phyloP scores from a whole-genome alignment of 2,329 filamentous ascomycete genomes.

The Rhinocladiella mackenziei region DNA sequence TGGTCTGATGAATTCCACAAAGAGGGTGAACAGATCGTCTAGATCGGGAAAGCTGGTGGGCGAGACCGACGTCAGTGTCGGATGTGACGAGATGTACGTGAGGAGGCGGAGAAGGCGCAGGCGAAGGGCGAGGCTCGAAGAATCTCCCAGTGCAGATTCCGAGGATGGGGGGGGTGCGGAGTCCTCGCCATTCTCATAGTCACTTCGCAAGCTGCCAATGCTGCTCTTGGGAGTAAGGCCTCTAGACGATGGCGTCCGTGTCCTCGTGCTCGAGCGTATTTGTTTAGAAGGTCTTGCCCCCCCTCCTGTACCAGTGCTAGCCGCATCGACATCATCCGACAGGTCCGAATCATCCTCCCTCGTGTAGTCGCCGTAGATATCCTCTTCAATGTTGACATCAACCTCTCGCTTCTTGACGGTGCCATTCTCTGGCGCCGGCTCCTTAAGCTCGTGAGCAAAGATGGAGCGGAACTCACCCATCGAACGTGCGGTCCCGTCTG shows the following conservation, averaged over 20 bases:
- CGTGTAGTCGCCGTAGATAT: conserved; percentile 46
- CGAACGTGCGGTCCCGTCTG: conserved; percentile 39
- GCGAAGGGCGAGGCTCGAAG: conserved; percentile 41
- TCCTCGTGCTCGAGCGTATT: conserved; percentile 12
- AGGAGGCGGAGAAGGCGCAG: conserved; percentile 45
- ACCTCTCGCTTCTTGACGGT: conserved; percentile 39
- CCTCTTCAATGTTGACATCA: conserved; percentile 45
- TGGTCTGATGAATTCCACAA: conserved; percentile 46
- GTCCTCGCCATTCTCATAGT: conserved; percentile 19
- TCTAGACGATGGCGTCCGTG: conserved; percentile 32
- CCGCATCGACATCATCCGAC: conserved; percentile 26
- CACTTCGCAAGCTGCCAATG: conserved; percentile 12
- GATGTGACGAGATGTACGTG: conserved; percentile 36
- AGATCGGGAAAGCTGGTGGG: conserved; percentile 35
- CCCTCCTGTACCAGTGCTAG: conserved; percentile 6
- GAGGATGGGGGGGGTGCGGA: conserved; percentile 2
- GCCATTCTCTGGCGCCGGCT: conserved; percentile 29
- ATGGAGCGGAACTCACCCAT: conserved; percentile 44
- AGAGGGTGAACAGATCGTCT: conserved; percentile 42
- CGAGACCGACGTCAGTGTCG: conserved; percentile 30
- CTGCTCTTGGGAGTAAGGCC: conserved; percentile 15
- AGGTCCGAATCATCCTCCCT: conserved; percentile 38
- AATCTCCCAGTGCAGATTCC: conserved; percentile 35
- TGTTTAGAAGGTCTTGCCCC: conserved; percentile 12
- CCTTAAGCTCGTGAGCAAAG: conserved; percentile 44